Evolutionary conservation across 2,329 filamentous ascomycete genomes (phyloP), one percentile per base, ranked within the genome.

Genomic region (Pseudogymnoascus sp.): DNA sequence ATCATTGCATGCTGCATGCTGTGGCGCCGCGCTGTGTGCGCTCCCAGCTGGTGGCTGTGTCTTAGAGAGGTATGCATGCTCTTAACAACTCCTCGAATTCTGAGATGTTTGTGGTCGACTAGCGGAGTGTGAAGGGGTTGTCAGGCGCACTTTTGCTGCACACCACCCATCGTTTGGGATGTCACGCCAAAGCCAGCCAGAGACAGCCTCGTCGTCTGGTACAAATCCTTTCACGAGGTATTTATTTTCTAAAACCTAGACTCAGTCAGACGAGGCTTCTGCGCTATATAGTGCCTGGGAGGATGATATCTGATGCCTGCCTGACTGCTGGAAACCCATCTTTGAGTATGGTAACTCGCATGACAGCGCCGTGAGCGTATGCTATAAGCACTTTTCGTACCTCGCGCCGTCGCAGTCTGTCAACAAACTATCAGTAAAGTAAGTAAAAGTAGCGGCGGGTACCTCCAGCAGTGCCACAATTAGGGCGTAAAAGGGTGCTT

Each of bases 181-280:
- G 45, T 52, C 45, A 52, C 45, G 45, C 26, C 45, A 31, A 23
- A 49, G 14, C 29, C 23, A 16, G 14, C 43, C 23, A 52, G 45
- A 52, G 45, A 52, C 45, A 52, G 45, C 45, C 45, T 52, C 45
- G 45, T 52, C 45, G 45, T 52, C 45, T 52, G 45, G 45, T 52
- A 52, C 45, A 31, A 52, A 52, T 31, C 26, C 26, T 19, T 31
- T 31, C 45, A 52, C 45, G 45, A 52, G 26, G 45, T 52, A 52
- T 52, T 52, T 52, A 29, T 52, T 52, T 31, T 52, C 26, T 2
- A 52, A 26, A 7, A 11, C 4, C 45, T 16, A 29, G 45, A 31
- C 45, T 31, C 45, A 16, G 45, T 52, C 45, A 52, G 45, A 52
- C 45, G 45, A 52, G 45, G 31, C 14, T 52, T 31, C 45, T 31